Evolutionary conservation across 176 grass and related monocot species (phyloP).

Genomic region (Oryza glumipatula): DNA sequence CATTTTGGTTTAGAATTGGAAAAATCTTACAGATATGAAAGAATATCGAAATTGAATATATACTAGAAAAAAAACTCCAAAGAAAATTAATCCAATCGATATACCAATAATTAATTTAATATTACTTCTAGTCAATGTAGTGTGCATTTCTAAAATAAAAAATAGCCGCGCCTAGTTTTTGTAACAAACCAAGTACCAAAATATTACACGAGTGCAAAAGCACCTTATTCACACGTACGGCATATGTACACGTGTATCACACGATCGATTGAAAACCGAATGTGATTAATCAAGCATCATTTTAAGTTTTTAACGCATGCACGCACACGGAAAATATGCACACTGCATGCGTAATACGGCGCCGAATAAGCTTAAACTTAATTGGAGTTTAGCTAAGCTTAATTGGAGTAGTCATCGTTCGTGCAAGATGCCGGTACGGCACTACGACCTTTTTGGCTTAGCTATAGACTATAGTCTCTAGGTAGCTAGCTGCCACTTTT

Average conservation of each 20-base stretch:
- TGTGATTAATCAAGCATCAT: background rate
- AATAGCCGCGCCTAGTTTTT: too few species aligned
- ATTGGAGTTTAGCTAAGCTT: background rate
- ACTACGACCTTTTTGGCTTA: background rate
- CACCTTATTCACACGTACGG: background rate
- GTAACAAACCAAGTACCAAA: too few species aligned
- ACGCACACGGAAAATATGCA: background rate
- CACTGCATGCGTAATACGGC: background rate
- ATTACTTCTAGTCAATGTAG: too few species aligned
- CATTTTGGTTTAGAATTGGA: background rate
- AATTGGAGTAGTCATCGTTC: background rate
- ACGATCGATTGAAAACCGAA: background rate
- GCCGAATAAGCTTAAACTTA: background rate
- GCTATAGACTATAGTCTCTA: background rate
- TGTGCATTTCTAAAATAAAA: too few species aligned
- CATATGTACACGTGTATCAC: background rate
- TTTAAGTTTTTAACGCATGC: too few species aligned
- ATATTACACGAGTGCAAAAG: too few species aligned
- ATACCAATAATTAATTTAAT: too few species aligned
- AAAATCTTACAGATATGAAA: background rate
- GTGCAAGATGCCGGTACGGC: slow-evolving; percentile 7
- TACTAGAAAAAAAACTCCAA: background rate
- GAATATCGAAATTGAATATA: background rate
- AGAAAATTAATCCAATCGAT: too few species aligned
- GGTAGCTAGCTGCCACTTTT: background rate